These are phyloP conservation scores for Aspergillus chevalieri DNA, from an alignment of 2,329 filamentous ascomycete species.

Conservation along the genomic window DNA sequence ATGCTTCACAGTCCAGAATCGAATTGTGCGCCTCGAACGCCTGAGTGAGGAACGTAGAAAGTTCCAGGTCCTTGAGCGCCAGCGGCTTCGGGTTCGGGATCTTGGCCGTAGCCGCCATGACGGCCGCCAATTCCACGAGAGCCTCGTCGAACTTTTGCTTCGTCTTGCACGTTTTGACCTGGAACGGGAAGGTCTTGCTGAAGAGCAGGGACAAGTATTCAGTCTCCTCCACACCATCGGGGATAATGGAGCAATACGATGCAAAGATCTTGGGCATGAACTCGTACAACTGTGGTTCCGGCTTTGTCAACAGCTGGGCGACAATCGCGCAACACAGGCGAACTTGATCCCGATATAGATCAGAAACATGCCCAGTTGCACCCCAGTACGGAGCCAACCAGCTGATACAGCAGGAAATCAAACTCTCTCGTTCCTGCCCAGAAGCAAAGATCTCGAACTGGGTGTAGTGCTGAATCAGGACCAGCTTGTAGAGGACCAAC, in stretches of 20 bases:
- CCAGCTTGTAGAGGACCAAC: slow-evolving; percentile 82
- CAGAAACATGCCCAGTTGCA: slow-evolving; percentile 61
- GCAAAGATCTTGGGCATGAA: slow-evolving; percentile 88
- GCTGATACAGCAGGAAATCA: slow-evolving; percentile 74
- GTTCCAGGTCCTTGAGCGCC: slow-evolving; percentile 69
- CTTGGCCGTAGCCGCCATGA: slow-evolving; percentile 75
- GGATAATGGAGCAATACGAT: slow-evolving; percentile 73
- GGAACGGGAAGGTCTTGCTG: slow-evolving; percentile 84
- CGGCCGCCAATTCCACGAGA: slow-evolving; percentile 78
- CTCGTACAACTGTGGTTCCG: slow-evolving; percentile 75
- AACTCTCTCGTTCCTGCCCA: slow-evolving; percentile 65
- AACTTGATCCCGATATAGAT: slow-evolving; percentile 89
- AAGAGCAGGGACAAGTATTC: slow-evolving; percentile 76
- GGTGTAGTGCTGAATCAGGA: slow-evolving; percentile 88
- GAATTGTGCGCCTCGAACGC: slow-evolving; percentile 81
- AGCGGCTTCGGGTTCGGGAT: slow-evolving; percentile 68
- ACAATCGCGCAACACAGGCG: slow-evolving; percentile 89
- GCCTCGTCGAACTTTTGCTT: slow-evolving; percentile 72
- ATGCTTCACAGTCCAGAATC: slow-evolving; percentile 81
- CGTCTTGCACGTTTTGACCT: slow-evolving; percentile 59
- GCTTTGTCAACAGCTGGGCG: slow-evolving; percentile 72
- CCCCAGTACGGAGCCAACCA: slow-evolving; percentile 97
- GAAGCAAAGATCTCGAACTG: slow-evolving; percentile 73
- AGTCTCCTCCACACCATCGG: slow-evolving; percentile 54
- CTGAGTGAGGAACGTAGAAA: slow-evolving; percentile 68